Conservation (phyloP, 2,329 filamentous ascomycete species). For the Alternaria brassicae region DNA sequence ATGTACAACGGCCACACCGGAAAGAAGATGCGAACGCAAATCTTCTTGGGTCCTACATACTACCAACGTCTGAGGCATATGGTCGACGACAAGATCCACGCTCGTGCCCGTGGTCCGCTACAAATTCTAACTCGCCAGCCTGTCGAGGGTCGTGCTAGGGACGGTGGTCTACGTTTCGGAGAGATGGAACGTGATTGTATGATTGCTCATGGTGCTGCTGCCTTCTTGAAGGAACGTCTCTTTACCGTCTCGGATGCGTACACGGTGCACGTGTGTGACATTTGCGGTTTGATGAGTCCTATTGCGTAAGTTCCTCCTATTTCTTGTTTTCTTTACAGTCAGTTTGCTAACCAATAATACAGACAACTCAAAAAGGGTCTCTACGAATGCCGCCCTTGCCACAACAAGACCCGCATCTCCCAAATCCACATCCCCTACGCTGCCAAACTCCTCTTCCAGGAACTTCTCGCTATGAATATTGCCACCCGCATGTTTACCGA, state of each 20-base stretch:
- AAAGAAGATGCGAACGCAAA: slow-evolving; percentile 88
- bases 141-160: slow-evolving; percentile 96
- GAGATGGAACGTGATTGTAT: slow-evolving; percentile 99
- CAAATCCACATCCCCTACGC: slow-evolving; percentile 98
- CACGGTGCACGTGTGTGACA: slow-evolving; percentile 97
- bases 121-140: slow-evolving; percentile 98
- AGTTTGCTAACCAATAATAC: slow-evolving; percentile 26
- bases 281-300: slow-evolving; percentile 98
- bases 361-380: slow-evolving; percentile 94
- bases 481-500: slow-evolving; percentile 96
- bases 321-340: neutral
- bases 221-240: slow-evolving; percentile 95
- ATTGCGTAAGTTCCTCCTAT: slow-evolving; percentile 82
- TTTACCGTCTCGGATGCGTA: slow-evolving; percentile 99
- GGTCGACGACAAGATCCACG: slow-evolving; percentile 99
- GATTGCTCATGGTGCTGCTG: slow-evolving; percentile 98
- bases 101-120: slow-evolving; percentile 93
- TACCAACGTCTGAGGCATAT: slow-evolving; percentile 98
- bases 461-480: slow-evolving; percentile 98
- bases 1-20: slow-evolving; percentile 99
- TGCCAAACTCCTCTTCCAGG: slow-evolving; percentile 97
- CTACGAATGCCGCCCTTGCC: slow-evolving; percentile 96
- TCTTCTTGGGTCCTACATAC: slow-evolving; percentile 97
- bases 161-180: slow-evolving; percentile 98
- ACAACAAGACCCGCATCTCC: slow-evolving; percentile 98